A percentile compares a stretch with the other conserved stretches of the same genome.
Evolutionary conservation across 176 grass and related monocot species (phyloP).

Genomic region (Triticum monococcum): DNA sequence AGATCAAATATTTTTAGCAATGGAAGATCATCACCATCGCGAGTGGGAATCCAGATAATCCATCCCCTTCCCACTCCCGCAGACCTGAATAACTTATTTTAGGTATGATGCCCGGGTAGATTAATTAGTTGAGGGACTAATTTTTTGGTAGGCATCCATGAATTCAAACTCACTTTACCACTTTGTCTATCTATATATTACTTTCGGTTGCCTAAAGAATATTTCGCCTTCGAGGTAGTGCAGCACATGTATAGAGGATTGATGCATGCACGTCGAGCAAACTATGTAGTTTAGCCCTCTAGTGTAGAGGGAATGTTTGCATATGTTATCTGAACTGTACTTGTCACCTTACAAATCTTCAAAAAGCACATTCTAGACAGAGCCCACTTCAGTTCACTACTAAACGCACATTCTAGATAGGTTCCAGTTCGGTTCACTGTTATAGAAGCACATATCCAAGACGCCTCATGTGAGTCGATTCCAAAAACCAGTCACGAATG

Average conservation of each 20-base stretch:
- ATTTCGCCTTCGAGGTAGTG: slow-evolving; percentile 9
- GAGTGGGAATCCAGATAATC: slow-evolving; percentile 36
- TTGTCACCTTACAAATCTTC: neutral
- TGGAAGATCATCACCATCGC: slow-evolving; percentile 13
- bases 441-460: too few species aligned
- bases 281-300: neutral
- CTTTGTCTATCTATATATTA: neutral
- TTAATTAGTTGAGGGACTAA: slow-evolving; percentile 23
- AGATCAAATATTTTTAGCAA: neutral
- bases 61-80: slow-evolving; percentile 23
- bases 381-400: too few species aligned
- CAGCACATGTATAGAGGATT: slow-evolving; percentile 6
- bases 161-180: slow-evolving; percentile 41
- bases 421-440: too few species aligned
- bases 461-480: too few species aligned
- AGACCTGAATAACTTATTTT: slow-evolving; percentile 39
- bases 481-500: too few species aligned
- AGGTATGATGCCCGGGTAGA: slow-evolving; percentile 9
- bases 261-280: neutral
- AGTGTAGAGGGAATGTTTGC: slow-evolving; percentile 1
- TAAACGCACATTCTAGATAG: too few species aligned
- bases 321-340: neutral
- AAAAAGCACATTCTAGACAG: neutral
- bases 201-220: slow-evolving; percentile 41
- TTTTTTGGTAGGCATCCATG: slow-evolving; percentile 26